Conservation (phyloP, 2,329 filamentous ascomycete genomes). For the Penicillium brevicompactum region DNA sequence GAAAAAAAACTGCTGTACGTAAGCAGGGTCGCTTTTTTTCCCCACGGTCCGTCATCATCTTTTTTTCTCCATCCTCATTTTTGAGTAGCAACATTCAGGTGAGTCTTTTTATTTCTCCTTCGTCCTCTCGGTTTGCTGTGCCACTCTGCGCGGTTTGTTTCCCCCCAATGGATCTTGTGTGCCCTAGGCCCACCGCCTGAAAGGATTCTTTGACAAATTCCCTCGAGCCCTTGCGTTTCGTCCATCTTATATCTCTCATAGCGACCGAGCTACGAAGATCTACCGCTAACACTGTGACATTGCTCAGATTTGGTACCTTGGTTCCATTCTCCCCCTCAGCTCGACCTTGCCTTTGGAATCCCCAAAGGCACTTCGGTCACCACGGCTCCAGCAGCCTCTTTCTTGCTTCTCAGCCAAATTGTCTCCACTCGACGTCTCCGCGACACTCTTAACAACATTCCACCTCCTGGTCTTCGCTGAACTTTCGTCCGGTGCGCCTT, state of each 20-base stretch:
- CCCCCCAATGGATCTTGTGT: neutral
- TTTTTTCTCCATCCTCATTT: neutral
- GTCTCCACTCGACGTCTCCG: constrained; percentile 45
- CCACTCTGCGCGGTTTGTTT: neutral
- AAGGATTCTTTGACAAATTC: neutral
- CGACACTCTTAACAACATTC: constrained; percentile 52
- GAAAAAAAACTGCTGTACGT: neutral
- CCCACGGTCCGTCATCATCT: neutral
- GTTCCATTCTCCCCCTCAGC: constrained; percentile 8
- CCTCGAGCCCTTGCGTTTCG: constrained; percentile 8
- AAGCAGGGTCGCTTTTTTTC: neutral
- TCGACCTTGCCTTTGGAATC: constrained; percentile 39
- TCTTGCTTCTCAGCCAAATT: constrained; percentile 42
- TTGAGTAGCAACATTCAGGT: neutral
- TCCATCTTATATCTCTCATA: constrained; percentile 24
- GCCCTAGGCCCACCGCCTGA: neutral
- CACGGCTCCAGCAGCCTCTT: constrained; percentile 42
- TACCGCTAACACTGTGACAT: neutral
- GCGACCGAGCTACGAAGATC: neutral
- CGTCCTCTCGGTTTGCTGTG: neutral
- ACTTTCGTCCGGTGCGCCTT: constrained; percentile 39
- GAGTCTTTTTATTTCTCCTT: neutral
- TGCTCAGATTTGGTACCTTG: constrained; percentile 3
- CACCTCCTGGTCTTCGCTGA: constrained; percentile 41
- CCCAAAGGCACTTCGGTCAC: constrained; percentile 42